Percentiles rank a stretch among this genome's conserved stretches.
Evolutionary conservation across 805 yeast genomes (phyloP).

Genomic region (Teunomyces stri): DNA sequence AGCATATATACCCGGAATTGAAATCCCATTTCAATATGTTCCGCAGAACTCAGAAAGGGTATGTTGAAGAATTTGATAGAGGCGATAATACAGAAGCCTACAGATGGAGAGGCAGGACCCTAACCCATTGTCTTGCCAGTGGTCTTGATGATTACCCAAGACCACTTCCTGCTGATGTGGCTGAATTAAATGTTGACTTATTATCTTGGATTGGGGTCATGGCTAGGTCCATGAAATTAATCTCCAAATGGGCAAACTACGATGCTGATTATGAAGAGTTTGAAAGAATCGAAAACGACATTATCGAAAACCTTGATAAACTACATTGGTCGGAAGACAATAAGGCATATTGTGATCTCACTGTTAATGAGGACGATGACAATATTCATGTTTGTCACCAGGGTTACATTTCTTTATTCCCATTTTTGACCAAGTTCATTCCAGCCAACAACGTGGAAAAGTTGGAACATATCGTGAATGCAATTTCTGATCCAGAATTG

Average conservation of each 20-base stretch:
- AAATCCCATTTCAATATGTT: constrained; percentile 83
- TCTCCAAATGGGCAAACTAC: constrained; percentile 62
- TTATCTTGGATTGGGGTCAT: constrained; percentile 92
- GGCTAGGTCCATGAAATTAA: constrained; percentile 75
- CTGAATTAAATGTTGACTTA: constrained; percentile 88
- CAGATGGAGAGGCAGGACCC: constrained; percentile 92
- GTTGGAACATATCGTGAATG: constrained; percentile 50
- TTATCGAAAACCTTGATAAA: constrained; percentile 62
- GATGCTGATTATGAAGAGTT: constrained; percentile 59
- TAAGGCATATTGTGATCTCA: constrained; percentile 75
- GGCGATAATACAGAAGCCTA: constrained; percentile 57
- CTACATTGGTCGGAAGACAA: constrained; percentile 78
- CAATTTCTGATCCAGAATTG: constrained; percentile 66
- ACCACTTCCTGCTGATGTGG: constrained; percentile 72
- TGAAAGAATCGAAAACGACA: constrained; percentile 49
- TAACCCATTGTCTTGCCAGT: constrained; percentile 81
- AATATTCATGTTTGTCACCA: constrained; percentile 72
- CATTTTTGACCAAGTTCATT: constrained; percentile 72
- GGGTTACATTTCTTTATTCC: constrained; percentile 86
- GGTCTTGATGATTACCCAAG: constrained; percentile 97
- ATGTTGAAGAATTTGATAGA: constrained; percentile 67
- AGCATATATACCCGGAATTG: constrained; percentile 70
- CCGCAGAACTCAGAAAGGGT: constrained; percentile 76
- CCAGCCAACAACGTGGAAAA: constrained; percentile 42
- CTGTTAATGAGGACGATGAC: constrained; percentile 71